Percentiles rank a stretch among this genome's conserved stretches.
Evolutionary conservation across 176 grass and related monocot genomes (phyloP).

Genomic region (Elaeis guineensis): DNA sequence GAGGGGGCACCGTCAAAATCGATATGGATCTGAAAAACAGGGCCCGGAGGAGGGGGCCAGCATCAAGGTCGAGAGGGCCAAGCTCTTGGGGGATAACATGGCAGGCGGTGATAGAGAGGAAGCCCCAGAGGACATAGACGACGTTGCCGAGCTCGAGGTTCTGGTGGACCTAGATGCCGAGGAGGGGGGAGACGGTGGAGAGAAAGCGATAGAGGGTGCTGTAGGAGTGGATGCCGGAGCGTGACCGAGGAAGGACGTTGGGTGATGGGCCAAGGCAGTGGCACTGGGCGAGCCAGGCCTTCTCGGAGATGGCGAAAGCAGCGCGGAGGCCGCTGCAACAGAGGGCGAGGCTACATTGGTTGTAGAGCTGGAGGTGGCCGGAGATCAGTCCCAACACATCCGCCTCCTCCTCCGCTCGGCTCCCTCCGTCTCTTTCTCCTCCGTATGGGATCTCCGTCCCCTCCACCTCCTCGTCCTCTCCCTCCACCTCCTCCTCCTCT

Average conservation of each 20-base stretch:
- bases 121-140: conserved; percentile 54
- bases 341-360: conserved; percentile 43
- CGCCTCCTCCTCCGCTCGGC: too few relatives aligned
- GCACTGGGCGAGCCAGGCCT: conserved; percentile 65
- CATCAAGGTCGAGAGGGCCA: conserved; percentile 17
- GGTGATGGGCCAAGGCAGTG: conserved; percentile 20
- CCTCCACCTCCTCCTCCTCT: too few relatives aligned
- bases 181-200: conserved; percentile 45
- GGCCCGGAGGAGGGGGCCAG: conserved; percentile 45
- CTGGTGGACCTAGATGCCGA: conserved; percentile 69
- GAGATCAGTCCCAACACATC: conserved; percentile 71
- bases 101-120: conserved; percentile 67
- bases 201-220: conserved; percentile 63
- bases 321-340: conserved; percentile 48
- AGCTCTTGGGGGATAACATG: conserved; percentile 72
- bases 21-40: conserved; percentile 73
- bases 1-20: conserved; percentile 37
- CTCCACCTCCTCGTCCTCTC: too few relatives aligned
- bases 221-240: conserved; percentile 19
- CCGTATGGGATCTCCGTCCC: too few relatives aligned
- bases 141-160: conserved; percentile 91
- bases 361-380: conserved; percentile 32
- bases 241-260: conserved; percentile 30
- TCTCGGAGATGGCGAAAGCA: conserved; percentile 29
- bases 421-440: too few relatives aligned